phyloP scores from a whole-genome alignment of 768 basidiomycete genomes.

The Inosperma sp. region DNA sequence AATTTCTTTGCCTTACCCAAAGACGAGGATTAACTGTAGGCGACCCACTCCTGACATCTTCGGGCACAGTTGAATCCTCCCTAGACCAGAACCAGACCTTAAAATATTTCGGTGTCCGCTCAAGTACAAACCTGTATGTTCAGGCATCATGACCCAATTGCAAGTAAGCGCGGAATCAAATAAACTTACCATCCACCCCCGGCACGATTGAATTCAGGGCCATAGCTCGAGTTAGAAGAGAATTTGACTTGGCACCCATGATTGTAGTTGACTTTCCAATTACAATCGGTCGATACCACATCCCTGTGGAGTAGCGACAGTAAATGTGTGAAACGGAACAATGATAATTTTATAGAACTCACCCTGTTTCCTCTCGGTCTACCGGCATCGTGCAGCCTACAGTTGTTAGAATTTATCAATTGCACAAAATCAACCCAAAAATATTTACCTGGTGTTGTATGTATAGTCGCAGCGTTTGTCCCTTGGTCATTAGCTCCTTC shows the following conservation, averaged over 20 bases:
- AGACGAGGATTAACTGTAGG: constrained; percentile 32
- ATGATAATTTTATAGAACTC: too few species aligned
- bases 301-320: constrained; percentile 20
- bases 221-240: constrained; percentile 39
- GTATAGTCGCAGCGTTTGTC: constrained; percentile 35
- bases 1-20: constrained; percentile 33
- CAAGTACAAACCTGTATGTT: constrained; percentile 46
- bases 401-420: too few species aligned
- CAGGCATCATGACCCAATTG: background rate
- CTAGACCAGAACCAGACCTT: constrained; percentile 65
- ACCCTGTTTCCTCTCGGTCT: constrained; percentile 38
- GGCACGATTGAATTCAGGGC: constrained; percentile 49
- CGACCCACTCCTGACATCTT: constrained; percentile 34
- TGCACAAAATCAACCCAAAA: too few species aligned
- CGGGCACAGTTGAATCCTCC: constrained; percentile 35
- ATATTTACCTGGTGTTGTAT: constrained; percentile 43
- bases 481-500: constrained; percentile 39
- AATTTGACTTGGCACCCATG: constrained; percentile 47
- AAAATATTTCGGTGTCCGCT: constrained; percentile 45
- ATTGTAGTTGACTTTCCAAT: constrained; percentile 41
- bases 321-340: constrained; percentile 10
- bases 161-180: background rate
- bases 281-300: constrained; percentile 38
- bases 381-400: constrained; percentile 46
- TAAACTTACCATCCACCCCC: constrained; percentile 54